Percentiles rank a stretch among this genome's conserved stretches.
Evolutionary conservation across 257 asterid species (phyloP).

Genomic region (Nicotiana obtusifolia): DNA sequence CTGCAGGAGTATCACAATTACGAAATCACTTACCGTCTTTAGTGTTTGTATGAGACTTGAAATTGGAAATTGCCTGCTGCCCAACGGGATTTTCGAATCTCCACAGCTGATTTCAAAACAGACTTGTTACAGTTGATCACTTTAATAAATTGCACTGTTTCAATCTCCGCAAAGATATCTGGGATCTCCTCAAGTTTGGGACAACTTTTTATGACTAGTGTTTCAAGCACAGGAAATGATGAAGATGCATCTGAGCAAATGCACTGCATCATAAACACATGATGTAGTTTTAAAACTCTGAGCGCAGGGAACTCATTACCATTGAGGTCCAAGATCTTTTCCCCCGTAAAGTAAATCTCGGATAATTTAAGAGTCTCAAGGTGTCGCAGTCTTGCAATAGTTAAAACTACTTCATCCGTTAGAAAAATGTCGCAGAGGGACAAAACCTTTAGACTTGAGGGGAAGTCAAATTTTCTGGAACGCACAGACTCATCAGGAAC

Average conservation of each 20-base stretch:
- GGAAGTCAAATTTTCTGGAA: neutral
- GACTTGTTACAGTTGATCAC: neutral
- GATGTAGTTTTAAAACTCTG: neutral
- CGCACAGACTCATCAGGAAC: neutral
- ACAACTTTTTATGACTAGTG: neutral
- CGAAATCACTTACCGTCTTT: neutral
- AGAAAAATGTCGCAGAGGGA: neutral
- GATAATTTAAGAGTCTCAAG: neutral
- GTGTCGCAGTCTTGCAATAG: neutral
- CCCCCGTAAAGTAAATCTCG: neutral
- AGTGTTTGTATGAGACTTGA: neutral
- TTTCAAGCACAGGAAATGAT: neutral
- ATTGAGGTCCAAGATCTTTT: neutral
- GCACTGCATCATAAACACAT: neutral
- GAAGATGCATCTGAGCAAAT: neutral
- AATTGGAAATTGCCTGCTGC: neutral
- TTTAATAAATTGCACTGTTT: neutral
- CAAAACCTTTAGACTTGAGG: neutral
- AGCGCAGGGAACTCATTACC: accelerated
- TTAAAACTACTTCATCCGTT: neutral
- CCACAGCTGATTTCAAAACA: neutral
- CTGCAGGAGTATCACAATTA: neutral
- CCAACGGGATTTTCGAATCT: neutral
- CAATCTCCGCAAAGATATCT: accelerated
- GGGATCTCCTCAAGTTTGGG: neutral